Evolutionary conservation across 169 alveolate genomes (phyloP).

Genomic region (Pseudocohnilembus persalinus): DNA sequence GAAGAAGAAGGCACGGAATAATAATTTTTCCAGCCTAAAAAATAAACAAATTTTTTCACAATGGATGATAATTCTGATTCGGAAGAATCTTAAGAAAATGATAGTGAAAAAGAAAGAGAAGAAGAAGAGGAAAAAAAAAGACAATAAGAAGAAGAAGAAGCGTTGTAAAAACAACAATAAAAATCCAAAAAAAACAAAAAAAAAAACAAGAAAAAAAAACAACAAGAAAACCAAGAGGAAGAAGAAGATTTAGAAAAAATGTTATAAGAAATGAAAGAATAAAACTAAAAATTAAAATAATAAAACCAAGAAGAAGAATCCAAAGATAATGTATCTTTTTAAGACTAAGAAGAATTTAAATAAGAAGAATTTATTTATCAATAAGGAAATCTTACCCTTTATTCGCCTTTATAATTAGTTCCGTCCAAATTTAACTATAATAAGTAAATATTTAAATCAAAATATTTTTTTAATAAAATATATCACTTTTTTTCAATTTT

Average conservation of each 20-base stretch:
- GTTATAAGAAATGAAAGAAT: slow-evolving; percentile 1
- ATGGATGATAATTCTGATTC: neutral
- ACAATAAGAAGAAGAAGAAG: no score
- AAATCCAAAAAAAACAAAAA: neutral
- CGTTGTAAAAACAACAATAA: neutral
- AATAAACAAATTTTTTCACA: neutral
- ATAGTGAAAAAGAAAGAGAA: slow-evolving; percentile 9
- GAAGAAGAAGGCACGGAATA: neutral
- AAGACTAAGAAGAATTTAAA: slow-evolving; percentile 4
- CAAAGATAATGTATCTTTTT: neutral
- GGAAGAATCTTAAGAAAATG: neutral
- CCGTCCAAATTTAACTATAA: slow-evolving; percentile 9
- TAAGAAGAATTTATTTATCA: neutral
- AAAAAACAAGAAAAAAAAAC: slow-evolving; percentile 6
- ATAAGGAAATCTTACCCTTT: slow-evolving; percentile 1
- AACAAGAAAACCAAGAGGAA: slow-evolving; percentile 2
- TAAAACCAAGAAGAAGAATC: slow-evolving; percentile 14
- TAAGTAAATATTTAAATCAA: neutral
- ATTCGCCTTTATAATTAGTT: slow-evolving; percentile 5
- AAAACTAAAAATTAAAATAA: neutral
- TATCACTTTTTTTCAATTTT: neutral
- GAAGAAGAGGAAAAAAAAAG: slow-evolving; percentile 9
- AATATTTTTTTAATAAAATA: no score
- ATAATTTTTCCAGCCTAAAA: neutral
- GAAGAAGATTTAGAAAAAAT: slow-evolving; percentile 18